phyloP scores from a whole-genome alignment of 2,329 filamentous ascomycete species.

The Herpomyces periplanetae region DNA sequence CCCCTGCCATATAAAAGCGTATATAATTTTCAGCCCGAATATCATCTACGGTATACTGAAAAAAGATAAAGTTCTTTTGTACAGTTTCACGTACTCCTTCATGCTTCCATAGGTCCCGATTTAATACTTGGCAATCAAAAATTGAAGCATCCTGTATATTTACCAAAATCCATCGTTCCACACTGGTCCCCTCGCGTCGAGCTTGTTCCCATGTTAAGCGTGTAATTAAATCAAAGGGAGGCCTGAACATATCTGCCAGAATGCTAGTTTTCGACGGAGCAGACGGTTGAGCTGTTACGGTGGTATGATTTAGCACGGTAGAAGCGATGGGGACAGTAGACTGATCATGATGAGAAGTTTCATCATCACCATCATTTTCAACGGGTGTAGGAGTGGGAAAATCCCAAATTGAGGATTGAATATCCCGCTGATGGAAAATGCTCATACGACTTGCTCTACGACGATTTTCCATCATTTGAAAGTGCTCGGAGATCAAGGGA shows the following conservation, averaged over 20 bases:
- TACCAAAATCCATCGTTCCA: constrained; percentile 72
- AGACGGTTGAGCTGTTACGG: constrained; percentile 20
- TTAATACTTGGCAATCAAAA: constrained; percentile 75
- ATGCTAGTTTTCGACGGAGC: constrained; percentile 28
- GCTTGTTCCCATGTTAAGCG: constrained; percentile 44
- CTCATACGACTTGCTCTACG: constrained; percentile 12
- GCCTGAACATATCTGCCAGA: constrained; percentile 64
- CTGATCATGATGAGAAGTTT: constrained; percentile 10
- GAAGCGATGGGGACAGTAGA: no score
- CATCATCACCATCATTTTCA: constrained; percentile 14
- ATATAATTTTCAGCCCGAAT: constrained; percentile 37
- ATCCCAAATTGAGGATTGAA: no score
- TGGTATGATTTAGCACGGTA: constrained; percentile 12
- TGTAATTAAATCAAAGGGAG: constrained; percentile 61
- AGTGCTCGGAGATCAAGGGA: no score
- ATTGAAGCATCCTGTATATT: constrained; percentile 77
- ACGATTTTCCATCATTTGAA: no score
- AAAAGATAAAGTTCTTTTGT: constrained; percentile 66
- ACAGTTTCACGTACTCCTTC: constrained; percentile 34
- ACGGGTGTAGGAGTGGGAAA: constrained; percentile 13
- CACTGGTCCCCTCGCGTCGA: constrained; percentile 43
- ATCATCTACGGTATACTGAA: constrained; percentile 71
- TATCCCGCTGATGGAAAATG: constrained; percentile 23
- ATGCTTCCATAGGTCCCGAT: constrained; percentile 87
- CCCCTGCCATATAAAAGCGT: constrained; percentile 78